Evolutionary conservation across 202 grass and related monocot species (phyloP), one percentile per base, ranked within the genome.

Genomic region (Bolboschoenoplectus hybrid): DNA sequence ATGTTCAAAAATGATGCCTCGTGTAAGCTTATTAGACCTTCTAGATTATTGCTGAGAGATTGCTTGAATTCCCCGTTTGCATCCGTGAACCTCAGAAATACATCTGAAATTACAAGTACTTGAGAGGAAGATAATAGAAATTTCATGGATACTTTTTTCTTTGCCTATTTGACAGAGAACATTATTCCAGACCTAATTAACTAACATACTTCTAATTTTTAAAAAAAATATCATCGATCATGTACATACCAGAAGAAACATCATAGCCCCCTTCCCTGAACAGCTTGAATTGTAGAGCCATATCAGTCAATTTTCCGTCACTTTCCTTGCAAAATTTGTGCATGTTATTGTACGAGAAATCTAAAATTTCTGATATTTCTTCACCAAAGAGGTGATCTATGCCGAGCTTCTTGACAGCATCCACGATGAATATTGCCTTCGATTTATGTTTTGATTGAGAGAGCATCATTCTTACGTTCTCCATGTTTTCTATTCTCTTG

Each of bases 1-100:
- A 70, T 77, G 81, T 91, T 89, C 55, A 97, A 57, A 16, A 89
- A 81, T 8, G 91, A 91, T 65, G 91, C 58, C 51, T 97, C 92
- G 1, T 92, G 85, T 85, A 97, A 75, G 57, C 76, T 91, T 3
- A 97, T 35, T 40, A 97, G 49, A 0, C 92, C 87, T 40, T 49
- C 52, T 2, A 89, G 86, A 13, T 97, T 80, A n/a, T 83, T 87
- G 56, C 63, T 88, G 14, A 88, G 81, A 62, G 17, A 19, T 56
- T 65, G 13, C 4, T 45, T 85, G 88, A 94, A 97, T 2, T 97
- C 89, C 0, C 92, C 88, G 7, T 65, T 88, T 0, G 7, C 3
- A 1, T 77, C 51, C 0, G 55, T 20, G 57, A 93, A 93, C 64
- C 58, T 93, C 9, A 9, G 17, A 46, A 93, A 68, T 61, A 91